A percentile compares a stretch with the other conserved stretches of the same genome.
These are phyloP conservation scores for Neoscytalidium dimidiatum DNA, from an alignment of 2,329 filamentous ascomycete species.

Conservation along the genomic window DNA sequence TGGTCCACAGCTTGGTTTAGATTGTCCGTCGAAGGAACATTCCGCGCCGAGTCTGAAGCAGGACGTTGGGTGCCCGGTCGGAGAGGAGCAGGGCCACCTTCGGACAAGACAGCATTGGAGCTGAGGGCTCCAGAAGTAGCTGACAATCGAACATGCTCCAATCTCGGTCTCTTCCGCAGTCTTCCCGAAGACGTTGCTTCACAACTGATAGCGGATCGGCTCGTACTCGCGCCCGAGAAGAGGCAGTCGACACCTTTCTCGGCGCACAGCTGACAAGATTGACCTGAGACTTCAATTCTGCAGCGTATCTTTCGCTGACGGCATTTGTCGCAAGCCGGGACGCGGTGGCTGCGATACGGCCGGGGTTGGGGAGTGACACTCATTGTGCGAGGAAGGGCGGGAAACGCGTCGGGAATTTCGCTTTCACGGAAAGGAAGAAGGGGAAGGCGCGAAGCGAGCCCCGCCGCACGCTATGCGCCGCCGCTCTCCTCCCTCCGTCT, in stretches of 20 bases:
- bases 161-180: conserved; percentile 31
- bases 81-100: conserved; percentile 26
- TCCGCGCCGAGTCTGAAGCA: not conserved
- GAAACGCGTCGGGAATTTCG: not conserved
- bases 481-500: not conserved
- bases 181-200: conserved; percentile 25
- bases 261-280: conserved; percentile 42
- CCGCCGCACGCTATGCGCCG: too few species aligned
- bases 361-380: conserved; percentile 29
- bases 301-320: conserved; percentile 45
- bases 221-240: conserved; percentile 30
- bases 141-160: conserved; percentile 27
- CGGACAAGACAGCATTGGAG: conserved; percentile 30
- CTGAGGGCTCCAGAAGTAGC: conserved; percentile 27
- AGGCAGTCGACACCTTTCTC: conserved; percentile 40
- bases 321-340: conserved; percentile 45
- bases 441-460: not conserved
- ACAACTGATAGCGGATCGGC: conserved; percentile 23
- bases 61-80: not conserved
- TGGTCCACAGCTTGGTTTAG: not conserved
- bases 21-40: not conserved
- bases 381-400: not conserved
- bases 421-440: not conserved
- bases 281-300: conserved; percentile 41
- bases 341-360: conserved; percentile 46